These are phyloP conservation scores for Spathaspora girioi DNA, from an alignment of 805 yeast species.

Conservation along the genomic window DNA sequence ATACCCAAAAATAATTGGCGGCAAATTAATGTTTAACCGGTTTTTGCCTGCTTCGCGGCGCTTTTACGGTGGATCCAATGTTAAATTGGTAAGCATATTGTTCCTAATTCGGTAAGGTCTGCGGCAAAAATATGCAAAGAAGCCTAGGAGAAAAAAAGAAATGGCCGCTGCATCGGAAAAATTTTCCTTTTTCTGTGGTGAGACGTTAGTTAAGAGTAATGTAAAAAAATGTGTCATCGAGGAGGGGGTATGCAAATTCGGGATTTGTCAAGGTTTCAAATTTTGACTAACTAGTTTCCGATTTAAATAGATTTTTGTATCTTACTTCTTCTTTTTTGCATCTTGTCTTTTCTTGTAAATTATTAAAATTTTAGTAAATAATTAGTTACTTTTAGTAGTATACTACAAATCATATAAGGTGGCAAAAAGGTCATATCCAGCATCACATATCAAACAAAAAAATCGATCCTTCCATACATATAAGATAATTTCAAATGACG, in stretches of 20 bases:
- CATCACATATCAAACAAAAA: not conserved
- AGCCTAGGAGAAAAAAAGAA: not conserved
- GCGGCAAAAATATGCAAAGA: not conserved
- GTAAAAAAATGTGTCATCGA: not conserved
- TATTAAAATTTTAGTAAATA: not conserved
- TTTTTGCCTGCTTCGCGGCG: not conserved
- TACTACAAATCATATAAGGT: not conserved
- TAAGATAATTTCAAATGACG: slow-evolving; percentile 10
- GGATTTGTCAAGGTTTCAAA: not conserved
- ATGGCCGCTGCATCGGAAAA: not conserved
- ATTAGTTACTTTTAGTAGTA: not conserved
- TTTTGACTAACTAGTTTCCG: not conserved
- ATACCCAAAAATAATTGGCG: not conserved
- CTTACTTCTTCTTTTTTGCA: not conserved
- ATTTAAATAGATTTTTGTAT: not conserved
- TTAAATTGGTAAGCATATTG: not conserved
- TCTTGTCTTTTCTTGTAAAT: not conserved
- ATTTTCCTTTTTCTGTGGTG: not conserved
- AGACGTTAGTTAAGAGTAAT: not conserved
- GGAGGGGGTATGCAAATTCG: not conserved
- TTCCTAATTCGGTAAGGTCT: not conserved
- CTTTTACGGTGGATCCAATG: not conserved
- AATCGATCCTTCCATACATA: not conserved
- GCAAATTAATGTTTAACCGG: not conserved
- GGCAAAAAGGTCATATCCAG: not conserved